Evolutionary conservation across 2,329 filamentous ascomycete species (phyloP).

Genomic region (Exophiala oligosperma): DNA sequence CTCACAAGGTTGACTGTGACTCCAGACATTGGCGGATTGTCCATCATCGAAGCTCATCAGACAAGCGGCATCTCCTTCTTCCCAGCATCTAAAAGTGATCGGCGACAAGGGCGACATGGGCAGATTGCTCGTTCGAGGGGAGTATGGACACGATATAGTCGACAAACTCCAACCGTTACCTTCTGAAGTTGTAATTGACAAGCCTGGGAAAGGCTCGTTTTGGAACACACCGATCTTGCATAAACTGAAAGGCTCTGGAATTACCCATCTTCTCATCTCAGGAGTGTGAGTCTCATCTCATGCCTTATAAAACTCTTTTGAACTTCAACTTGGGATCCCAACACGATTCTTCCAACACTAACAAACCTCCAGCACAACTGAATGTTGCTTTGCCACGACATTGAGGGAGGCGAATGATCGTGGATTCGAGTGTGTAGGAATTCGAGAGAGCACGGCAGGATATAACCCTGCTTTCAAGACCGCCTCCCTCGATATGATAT

Average conservation of each 20-base stretch:
- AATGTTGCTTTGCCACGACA: conserved; percentile 59
- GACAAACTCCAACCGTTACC: conserved; percentile 54
- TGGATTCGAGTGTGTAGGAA: conserved; percentile 60
- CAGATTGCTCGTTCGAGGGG: conserved; percentile 53
- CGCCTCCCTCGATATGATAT: conserved; percentile 38
- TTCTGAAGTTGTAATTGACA: conserved; percentile 58
- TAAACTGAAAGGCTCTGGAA: conserved; percentile 53
- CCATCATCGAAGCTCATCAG: conserved; percentile 53
- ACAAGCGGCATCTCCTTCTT: conserved; percentile 49
- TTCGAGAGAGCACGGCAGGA: conserved; percentile 45
- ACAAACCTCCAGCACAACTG: conserved; percentile 44
- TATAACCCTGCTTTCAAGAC: conserved; percentile 38
- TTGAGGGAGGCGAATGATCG: conserved; percentile 59
- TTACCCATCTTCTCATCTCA: conserved; percentile 59
- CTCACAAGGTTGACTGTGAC: too few relatives aligned
- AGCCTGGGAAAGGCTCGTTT: conserved; percentile 60
- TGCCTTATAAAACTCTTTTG: too few relatives aligned
- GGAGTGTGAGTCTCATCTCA: conserved; percentile 41
- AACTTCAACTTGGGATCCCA: too few relatives aligned
- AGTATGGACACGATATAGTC: conserved; percentile 57
- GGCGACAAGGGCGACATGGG: conserved; percentile 56
- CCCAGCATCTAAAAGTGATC: conserved; percentile 48
- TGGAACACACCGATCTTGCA: conserved; percentile 58
- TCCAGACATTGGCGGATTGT: conserved; percentile 49
- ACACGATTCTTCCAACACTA: too few relatives aligned